Base-by-base conservation (phyloP, 2,329 filamentous ascomycete genomes). In the Sporothrix inflata region DNA sequence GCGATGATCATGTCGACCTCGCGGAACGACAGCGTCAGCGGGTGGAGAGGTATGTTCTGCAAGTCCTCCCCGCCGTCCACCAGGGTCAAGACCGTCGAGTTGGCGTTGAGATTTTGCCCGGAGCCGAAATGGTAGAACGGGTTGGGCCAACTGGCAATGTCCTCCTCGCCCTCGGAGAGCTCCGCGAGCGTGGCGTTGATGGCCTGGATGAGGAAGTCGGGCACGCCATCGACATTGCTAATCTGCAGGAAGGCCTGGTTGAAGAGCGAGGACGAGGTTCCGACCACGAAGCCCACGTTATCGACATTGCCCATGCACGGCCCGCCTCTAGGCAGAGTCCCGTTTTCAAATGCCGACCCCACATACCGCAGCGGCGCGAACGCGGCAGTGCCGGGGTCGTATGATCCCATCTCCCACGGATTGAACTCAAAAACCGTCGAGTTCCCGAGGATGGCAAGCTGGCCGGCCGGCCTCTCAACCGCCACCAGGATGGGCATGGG, bases 121-220 rank as follows among this genome's bases (percentile, higher is more conserved):
- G 51, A 3, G 51, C 51, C 51, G 51, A 27, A 55, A 12, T 57
- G 53, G 53, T 57, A 57, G 53, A 27, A 57, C 27, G 53, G 53
- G 53, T 57, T 57, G 53, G 53, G 53, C 53, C 53, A 57, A 21
- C 53, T 57, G 53, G 53, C 53, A 57, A 30, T 57, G 53, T 57
- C 53, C 27, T 27, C 53, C 53, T 57, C 53, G 53, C 53, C 53
- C 21, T 2, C 53, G 27, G 53, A 57, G 21, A 57, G 2, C 53
- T 4, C 6, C 27, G 53, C 53, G 4, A 57, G 53, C 53, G 53
- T 57, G 53, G 53, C 53, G 24, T 57, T 57, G 53, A 57, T 57
- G 53, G 24, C 53, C 3, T 30, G 12, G 21, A 57, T 12, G 7
- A 57, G 12, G 14, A 57, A 30, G 53, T 57, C 24, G 53, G 53